Conservation (phyloP, 352 stramenopile species). For the Globisporangium ultimum region DNA sequence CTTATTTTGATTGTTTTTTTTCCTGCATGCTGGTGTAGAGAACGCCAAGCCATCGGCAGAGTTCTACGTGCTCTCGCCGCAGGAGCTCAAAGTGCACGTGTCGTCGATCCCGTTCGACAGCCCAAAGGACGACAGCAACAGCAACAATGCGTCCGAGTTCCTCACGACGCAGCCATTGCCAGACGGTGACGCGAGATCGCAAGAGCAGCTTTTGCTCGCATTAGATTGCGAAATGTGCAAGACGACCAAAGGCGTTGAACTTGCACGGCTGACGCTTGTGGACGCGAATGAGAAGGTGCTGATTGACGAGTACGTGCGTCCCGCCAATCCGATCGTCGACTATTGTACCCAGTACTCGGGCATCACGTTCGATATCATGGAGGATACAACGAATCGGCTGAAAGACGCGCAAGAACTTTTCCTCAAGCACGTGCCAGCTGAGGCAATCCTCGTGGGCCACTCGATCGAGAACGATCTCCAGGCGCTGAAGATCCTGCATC, state of each 20-base stretch:
- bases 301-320: conserved; percentile 82
- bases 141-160: conserved; percentile 31
- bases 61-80: conserved; percentile 72
- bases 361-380: conserved; percentile 82
- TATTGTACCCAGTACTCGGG: conserved; percentile 87
- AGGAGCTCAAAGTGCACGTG: conserved; percentile 57
- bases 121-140: conserved; percentile 9
- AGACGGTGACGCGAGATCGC: conserved; percentile 23
- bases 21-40: conserved; percentile 16
- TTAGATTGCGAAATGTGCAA: conserved; percentile 88
- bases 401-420: conserved; percentile 67
- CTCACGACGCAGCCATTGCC: conserved; percentile 36
- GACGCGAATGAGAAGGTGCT: conserved; percentile 61
- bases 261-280: conserved; percentile 71
- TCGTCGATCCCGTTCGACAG: conserved; percentile 46
- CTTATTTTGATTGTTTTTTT: background rate
- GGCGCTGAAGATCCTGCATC: conserved; percentile 66
- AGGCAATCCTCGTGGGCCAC: conserved; percentile 85
- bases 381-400: conserved; percentile 53
- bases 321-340: conserved; percentile 78
- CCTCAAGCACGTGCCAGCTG: conserved; percentile 46
- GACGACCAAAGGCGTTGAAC: conserved; percentile 83
- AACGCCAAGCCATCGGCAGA: conserved; percentile 49
- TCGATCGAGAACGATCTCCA: conserved; percentile 86
- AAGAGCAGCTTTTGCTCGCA: conserved; percentile 57